A percentile compares a stretch with the other conserved stretches of the same genome.
Evolutionary conservation across 371 early-diverging fungal genomes (phyloP).

Genomic region (Mortierella sp.): DNA sequence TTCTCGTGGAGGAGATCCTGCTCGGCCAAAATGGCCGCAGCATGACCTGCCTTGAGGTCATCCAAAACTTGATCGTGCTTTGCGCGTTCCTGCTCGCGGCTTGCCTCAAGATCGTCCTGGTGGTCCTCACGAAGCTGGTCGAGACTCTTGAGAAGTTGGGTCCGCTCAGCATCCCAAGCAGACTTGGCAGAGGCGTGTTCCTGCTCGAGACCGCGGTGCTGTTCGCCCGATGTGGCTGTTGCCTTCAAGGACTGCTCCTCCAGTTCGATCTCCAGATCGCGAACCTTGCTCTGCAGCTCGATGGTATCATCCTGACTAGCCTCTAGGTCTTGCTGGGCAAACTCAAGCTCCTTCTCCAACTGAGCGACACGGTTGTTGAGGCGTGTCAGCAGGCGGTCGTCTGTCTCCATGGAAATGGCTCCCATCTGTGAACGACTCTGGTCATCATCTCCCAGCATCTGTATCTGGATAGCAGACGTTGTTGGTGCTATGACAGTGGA

Average conservation of each 20-base stretch:
- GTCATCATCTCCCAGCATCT: conserved; percentile 49
- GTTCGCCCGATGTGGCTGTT: neutral
- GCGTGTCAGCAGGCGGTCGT: conserved; percentile 45
- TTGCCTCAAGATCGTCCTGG: conserved; percentile 21
- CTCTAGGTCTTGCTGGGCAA: conserved; percentile 55
- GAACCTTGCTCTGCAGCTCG: conserved; percentile 44
- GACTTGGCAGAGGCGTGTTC: conserved; percentile 23
- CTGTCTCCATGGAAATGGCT: conserved; percentile 42
- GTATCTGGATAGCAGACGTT: conserved; percentile 46
- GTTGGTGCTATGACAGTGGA: conserved; percentile 15
- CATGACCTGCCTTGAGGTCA: conserved; percentile 26
- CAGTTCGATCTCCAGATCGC: conserved; percentile 42
- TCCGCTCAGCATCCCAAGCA: conserved; percentile 33
- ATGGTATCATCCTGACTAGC: conserved; percentile 37
- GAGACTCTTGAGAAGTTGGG: conserved; percentile 23
- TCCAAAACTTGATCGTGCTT: conserved; percentile 22
- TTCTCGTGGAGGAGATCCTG: conserved; percentile 16
- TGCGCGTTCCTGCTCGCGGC: conserved; percentile 7
- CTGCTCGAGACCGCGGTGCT: conserved; percentile 3
- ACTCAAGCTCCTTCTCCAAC: conserved; percentile 52
- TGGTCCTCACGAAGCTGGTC: conserved; percentile 37
- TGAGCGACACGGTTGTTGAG: conserved; percentile 52
- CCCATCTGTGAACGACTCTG: conserved; percentile 55
- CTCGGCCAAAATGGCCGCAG: conserved; percentile 21
- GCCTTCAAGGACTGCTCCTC: conserved; percentile 16